These are phyloP conservation scores for Neckera pumila DNA, from an alignment of 225 moss, liverwort and hornwort species.

Conservation along the genomic window DNA sequence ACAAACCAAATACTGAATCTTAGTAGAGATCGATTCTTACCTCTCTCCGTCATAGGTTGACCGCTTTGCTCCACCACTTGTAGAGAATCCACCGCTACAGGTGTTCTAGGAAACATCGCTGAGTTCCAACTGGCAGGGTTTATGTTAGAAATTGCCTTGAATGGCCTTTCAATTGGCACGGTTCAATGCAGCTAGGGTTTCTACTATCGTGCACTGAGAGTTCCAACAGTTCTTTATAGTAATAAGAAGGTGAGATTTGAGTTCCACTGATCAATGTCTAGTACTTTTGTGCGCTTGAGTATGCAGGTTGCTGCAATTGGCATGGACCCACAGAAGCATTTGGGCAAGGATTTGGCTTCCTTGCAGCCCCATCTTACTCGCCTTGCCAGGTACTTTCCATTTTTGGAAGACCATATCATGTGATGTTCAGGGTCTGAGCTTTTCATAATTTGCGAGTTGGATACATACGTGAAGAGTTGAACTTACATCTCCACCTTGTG, in stretches of 20 bases:
- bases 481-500: background rate
- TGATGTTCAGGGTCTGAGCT: background rate
- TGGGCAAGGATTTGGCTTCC: conserved; percentile 70
- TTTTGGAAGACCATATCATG: background rate
- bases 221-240: background rate
- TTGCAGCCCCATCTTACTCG: conserved; percentile 73
- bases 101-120: background rate
- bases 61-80: background rate
- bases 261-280: background rate
- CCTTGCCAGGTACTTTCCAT: conserved; percentile 53
- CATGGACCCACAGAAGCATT: conserved; percentile 83
- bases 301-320: conserved; percentile 93
- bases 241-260: background rate
- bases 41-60: background rate
- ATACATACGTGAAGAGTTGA: background rate
- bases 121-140: background rate
- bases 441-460: background rate
- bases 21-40: background rate
- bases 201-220: background rate
- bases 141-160: background rate
- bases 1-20: background rate
- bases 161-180: background rate
- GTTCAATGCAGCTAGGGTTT: background rate
- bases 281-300: background rate
- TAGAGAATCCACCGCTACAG: background rate